Base-by-base conservation (phyloP, 768 basidiomycete genomes). In the Leccinum aurantiacum region DNA sequence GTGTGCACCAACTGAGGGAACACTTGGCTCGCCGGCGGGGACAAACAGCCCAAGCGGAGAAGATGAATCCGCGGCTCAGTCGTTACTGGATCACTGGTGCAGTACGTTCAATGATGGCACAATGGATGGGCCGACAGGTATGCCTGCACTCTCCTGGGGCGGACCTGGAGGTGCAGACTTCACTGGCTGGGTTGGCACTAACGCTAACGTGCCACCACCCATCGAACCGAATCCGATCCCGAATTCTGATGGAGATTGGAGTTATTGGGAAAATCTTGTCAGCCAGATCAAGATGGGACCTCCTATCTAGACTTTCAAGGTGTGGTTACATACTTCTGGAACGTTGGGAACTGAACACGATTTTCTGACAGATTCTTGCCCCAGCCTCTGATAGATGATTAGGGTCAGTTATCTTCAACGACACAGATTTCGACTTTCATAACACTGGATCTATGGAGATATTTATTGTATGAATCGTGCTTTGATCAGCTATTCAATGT, bases 11-110 rank as follows among this genome's bases (percentile, higher is more conserved):
- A 65, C 70, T 10, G 86, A 87, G 49, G 69, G 74, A 33, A 75
- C 83, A 62, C 76, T 77, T 2, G 75, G 76, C 58, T 88, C 89
- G 15, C 84, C 86, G 41, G 83, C 84, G 1, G 85, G 82, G 17
- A 82, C 87, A 24, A 83, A 82, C n/a, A 91, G 89, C 68, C 90
- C 88, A 2, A 72, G 71, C 54, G 86, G 81, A 48, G 91, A 92
- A 51, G 91, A 89, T 10, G 87, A 91, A 68, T 85, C 82, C 25
- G 78, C 87, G 7, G 90, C 91, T 4, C 91, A 94, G 68, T 83
- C 83, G 11, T 71, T 94, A 57, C 77, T 94, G 51, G 91, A 94
- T 71, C 88, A 92, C 62, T 93, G 92, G 91, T 89, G 85, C 68
- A 88, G 87, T 62, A 85, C 87, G n/a, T 83, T 91, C 63, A 89